Evolutionary conservation across 768 basidiomycete genomes (phyloP).

Genomic region (Suillus brevipes): DNA sequence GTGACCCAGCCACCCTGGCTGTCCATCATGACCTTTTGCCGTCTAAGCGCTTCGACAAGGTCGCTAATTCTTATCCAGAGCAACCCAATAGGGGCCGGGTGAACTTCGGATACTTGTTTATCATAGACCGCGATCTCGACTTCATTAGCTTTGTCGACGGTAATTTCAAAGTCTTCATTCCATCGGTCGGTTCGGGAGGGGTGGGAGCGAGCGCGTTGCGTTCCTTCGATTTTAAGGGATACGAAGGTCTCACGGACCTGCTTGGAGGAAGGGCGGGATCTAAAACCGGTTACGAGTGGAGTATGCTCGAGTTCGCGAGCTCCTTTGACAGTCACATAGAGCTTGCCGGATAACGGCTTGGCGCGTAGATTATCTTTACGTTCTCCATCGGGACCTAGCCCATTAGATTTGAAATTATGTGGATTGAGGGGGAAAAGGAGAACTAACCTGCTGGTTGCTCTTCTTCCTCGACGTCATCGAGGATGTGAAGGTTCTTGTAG

Average conservation of each 20-base stretch:
- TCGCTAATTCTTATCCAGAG: constrained; percentile 95
- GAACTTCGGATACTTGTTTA: constrained; percentile 76
- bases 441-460: constrained; percentile 64
- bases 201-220: constrained; percentile 87
- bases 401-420: constrained; percentile 13
- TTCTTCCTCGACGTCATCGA: constrained; percentile 84
- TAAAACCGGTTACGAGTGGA: constrained; percentile 60
- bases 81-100: constrained; percentile 89
- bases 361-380: constrained; percentile 89
- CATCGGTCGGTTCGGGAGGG: constrained; percentile 93
- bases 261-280: constrained; percentile 78
- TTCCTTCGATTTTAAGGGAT: constrained; percentile 95
- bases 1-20: constrained; percentile 95
- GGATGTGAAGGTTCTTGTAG: constrained; percentile 93
- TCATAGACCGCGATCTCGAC: constrained; percentile 96
- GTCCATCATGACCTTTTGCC: constrained; percentile 90
- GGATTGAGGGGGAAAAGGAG: constrained; percentile 6
- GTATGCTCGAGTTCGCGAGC: constrained; percentile 96
- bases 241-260: constrained; percentile 81
- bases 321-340: constrained; percentile 83
- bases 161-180: constrained; percentile 97
- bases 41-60: constrained; percentile 87
- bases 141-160: constrained; percentile 97
- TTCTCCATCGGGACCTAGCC: constrained; percentile 71
- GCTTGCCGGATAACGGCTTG: constrained; percentile 93